Base-by-base conservation (phyloP, 2,329 filamentous ascomycete genomes). In the Orbilia oligospora region DNA sequence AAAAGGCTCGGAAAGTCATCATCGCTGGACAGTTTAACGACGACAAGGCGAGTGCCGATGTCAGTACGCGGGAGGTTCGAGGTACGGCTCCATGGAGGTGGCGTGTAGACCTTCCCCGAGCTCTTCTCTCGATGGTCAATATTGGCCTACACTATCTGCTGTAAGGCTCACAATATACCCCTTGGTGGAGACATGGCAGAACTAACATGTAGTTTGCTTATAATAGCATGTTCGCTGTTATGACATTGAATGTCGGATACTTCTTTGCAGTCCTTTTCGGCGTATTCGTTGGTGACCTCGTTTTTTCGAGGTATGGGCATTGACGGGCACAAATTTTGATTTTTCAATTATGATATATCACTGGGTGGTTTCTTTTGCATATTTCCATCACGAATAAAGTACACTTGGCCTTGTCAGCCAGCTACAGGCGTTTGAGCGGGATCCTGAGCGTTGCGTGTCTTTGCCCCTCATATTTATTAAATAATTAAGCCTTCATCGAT, bases 201-300 rank as follows among this genome's bases (percentile, higher is more conserved):
- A 24, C 80, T 18, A 73, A 44, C 30, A 46, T 68, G 33, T 65
- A 12, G 48, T 20, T 24, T 27, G 41, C 55, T 78, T 71, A 24
- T 80, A 82, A 67, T 81, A 97, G 94, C 76, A 97, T 97, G 94
- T 86, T 97, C 85, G 93, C 92, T 14, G 92, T 97, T 83, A 97
- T 96, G 93, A 94, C 92, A 0, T 90, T 93, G 86, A 96, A 96
- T 82, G 88, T 95, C 16, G 93, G 93, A 12, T 96, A 96, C 83
- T 95, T 95, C 84, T 85, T 93, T 69, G 94, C 92, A 0, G 88
- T 94, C n/a, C 87, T 97, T 10, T 91, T 87, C 3, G 91, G 91
- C 14, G 89, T 92, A 0, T 97, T 98, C 83, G 83, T 97, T n/a
- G 95, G 95, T 24, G 96, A 96, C 83, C 85, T 98, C 51, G 88